Base-by-base conservation (phyloP, 192 early-diverging fungal genomes). In the Podila verticillata region DNA sequence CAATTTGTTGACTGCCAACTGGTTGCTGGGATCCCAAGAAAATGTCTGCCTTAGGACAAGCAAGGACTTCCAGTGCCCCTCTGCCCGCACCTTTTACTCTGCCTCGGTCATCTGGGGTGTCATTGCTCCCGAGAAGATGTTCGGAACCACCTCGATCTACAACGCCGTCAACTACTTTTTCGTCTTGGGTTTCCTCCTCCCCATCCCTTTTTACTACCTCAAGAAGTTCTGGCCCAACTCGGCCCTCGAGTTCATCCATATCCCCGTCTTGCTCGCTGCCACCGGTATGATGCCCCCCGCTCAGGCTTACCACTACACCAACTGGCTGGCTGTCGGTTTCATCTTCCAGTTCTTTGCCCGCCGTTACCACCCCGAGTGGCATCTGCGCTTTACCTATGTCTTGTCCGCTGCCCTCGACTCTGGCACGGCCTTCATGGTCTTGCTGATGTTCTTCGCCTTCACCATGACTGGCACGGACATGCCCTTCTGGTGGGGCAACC, bases 71-170 rank as follows among this genome's bases (percentile, higher is more conserved):
- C 59, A 62, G 35, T 89, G 88, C 58, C 79, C 83, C 47, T 79
- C 60, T n/a, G 86, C 86, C 61, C 34, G 28, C 9, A 86, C 85
- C 34, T 95, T 94, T 63, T 90, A 84, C 84, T 87, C 86, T 49
- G 91, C 88, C 34, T 91, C 86, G 8, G 85, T 88, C 58, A 90
- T 95, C 68, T 95, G 93, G 93, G 94, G 94, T 24, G 85, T 89
- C n/a, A 92, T 95, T 65, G 89, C 89, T 24, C 91, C 94, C 10
- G 56, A 63, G 26, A 75, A 86, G 4, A 90, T 94, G 86, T 94
- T 93, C 47, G 83, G 74, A 2, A 24, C 67, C 48, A 63, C 80
- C 24, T 83, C 82, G 6, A 75, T 77, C 0, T 89, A 89, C 65
- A 67, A 69, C n/a, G n/a, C 84, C 7, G 72, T 82, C 60, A 68